phyloP scores from a whole-genome alignment of 1,284 basidiomycete genomes.

The Ceratobasidium sp. region DNA sequence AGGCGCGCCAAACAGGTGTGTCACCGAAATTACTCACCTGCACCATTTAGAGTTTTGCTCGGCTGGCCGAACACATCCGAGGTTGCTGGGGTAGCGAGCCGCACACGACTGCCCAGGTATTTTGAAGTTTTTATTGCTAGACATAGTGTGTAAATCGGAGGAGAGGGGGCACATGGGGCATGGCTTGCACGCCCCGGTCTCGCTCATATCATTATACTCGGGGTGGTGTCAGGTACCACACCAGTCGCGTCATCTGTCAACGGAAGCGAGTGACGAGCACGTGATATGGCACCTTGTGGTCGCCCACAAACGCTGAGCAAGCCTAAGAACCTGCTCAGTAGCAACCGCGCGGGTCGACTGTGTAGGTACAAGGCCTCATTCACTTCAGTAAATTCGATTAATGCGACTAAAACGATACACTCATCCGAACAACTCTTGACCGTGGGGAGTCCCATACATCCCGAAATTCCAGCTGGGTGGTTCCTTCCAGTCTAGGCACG shows the following conservation, averaged over 20 bases:
- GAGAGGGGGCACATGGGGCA: not conserved
- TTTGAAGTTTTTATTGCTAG: not conserved
- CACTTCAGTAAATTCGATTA: constrained; percentile 2
- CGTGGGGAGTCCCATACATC: constrained; percentile 76
- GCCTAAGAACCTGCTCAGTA: constrained; percentile 39
- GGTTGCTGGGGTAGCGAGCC: constrained; percentile 23
- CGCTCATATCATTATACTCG: constrained; percentile 23
- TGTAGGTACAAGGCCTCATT: not conserved
- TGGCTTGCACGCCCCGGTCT: not conserved
- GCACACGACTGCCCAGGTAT: not conserved
- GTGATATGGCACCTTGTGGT: constrained; percentile 20
- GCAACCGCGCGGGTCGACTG: not conserved
- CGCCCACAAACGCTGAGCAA: not conserved
- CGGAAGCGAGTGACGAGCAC: constrained; percentile 15
- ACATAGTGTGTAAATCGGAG: not conserved
- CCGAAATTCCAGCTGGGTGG: constrained; percentile 74
- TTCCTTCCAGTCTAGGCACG: constrained; percentile 62
- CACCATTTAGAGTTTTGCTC: constrained; percentile 39
- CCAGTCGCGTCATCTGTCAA: constrained; percentile 31
- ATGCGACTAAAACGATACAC: not conserved
- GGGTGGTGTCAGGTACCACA: constrained; percentile 28
- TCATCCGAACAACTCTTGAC: constrained; percentile 75
- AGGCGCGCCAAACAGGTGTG: not conserved
- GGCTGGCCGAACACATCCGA: constrained; percentile 25
- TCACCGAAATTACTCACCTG: constrained; percentile 15